Conservation (phyloP, 148 eudicot species). For the Dysphania ambrosioides region DNA sequence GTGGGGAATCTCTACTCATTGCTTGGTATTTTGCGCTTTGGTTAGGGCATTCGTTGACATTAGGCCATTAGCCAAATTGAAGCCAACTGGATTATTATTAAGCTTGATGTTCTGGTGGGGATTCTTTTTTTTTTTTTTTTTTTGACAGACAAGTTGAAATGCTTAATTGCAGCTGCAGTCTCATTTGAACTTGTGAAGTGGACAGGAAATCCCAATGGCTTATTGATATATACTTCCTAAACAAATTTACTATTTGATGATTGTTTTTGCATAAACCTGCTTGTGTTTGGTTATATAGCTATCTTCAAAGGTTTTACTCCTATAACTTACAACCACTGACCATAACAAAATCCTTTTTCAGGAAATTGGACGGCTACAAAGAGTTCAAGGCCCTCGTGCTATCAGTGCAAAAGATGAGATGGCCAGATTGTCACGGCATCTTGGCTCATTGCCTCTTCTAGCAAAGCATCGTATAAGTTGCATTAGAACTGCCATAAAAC, state of each 20-base stretch:
- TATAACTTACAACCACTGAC: neutral
- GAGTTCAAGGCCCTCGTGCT: slow-evolving; percentile 81
- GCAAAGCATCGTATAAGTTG: slow-evolving; percentile 93
- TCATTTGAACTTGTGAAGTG: neutral
- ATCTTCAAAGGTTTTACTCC: neutral
- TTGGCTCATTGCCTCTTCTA: slow-evolving; percentile 91
- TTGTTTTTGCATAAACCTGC: neutral
- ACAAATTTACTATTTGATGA: neutral
- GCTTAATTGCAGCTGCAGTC: neutral
- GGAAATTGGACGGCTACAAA: slow-evolving; percentile 94
- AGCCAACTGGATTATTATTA: neutral
- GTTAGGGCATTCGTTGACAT: neutral
- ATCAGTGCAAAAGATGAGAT: slow-evolving; percentile 96
- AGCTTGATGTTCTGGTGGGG: neutral
- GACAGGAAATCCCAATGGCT: neutral
- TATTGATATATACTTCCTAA: neutral
- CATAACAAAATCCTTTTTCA: slow-evolving; percentile 17
- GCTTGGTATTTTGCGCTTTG: neutral
- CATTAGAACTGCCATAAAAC: slow-evolving; percentile 87
- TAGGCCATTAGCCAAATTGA: neutral
- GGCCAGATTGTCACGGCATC: slow-evolving; percentile 85
- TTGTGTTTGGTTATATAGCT: neutral
- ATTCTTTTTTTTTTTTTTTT: too few species aligned
- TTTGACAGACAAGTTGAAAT: slow-evolving; percentile 2
- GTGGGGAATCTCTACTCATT: neutral